These are phyloP conservation scores for Helicosporidium sp. DNA, from an alignment of 139 green algal species.

Conservation along the genomic window DNA sequence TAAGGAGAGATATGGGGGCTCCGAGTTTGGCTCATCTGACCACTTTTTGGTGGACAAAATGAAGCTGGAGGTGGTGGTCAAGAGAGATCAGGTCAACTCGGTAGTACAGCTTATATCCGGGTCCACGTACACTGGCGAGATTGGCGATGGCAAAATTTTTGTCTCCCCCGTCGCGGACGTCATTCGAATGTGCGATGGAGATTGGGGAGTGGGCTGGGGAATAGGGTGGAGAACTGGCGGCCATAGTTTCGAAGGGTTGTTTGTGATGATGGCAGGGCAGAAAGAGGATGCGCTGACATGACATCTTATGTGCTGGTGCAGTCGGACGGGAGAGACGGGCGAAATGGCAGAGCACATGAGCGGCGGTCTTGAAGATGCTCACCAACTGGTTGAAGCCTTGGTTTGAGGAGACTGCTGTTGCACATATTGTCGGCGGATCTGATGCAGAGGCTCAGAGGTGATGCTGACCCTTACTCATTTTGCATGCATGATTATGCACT, in stretches of 20 bases:
- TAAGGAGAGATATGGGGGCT: conserved; percentile 58
- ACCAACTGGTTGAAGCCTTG: too few species aligned
- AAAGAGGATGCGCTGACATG: too few species aligned
- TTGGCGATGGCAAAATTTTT: conserved; percentile 81
- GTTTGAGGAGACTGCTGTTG: too few species aligned
- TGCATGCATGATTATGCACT: too few species aligned
- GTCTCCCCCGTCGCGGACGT: conserved; percentile 62
- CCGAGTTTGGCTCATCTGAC: conserved; percentile 38
- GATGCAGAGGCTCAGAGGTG: too few species aligned
- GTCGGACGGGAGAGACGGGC: conserved; percentile 55
- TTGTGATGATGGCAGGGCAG: too few species aligned
- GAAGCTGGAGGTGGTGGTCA: conserved; percentile 50
- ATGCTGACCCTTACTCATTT: too few species aligned
- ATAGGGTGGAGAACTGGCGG: neutral
- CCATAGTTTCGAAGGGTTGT: neutral
- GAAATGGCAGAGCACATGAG: conserved; percentile 50
- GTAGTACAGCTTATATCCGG: conserved; percentile 37
- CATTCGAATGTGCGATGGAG: conserved; percentile 45
- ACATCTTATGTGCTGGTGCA: conserved; percentile 9
- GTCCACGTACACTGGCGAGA: conserved; percentile 58
- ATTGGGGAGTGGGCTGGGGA: neutral
- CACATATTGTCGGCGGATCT: too few species aligned
- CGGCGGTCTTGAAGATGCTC: conserved; percentile 50
- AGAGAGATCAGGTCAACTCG: conserved; percentile 47
- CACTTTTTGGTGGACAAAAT: conserved; percentile 52